Evolutionary conservation across 2,329 filamentous ascomycete genomes (phyloP).

Genomic region (Eutypa lata): DNA sequence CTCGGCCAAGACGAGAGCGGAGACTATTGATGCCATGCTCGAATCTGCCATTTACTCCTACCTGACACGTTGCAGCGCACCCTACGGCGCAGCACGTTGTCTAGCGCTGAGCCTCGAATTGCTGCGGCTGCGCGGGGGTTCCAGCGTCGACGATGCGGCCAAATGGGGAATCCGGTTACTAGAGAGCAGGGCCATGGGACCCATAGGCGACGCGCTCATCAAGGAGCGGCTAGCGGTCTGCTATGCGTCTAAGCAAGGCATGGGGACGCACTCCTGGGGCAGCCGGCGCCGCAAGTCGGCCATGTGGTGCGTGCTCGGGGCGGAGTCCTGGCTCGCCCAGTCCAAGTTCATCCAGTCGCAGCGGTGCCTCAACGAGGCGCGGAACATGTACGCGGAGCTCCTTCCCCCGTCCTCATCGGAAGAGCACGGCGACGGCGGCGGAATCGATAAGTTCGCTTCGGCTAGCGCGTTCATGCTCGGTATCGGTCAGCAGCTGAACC

Average conservation of each 20-base stretch:
- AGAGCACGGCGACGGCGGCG: conserved; percentile 35
- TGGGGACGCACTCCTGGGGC: conserved; percentile 66
- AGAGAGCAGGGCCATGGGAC: conserved; percentile 72
- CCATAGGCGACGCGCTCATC: conserved; percentile 75
- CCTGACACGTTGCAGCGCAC: conserved; percentile 74
- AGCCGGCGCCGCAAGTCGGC: conserved; percentile 78
- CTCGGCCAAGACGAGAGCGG: conserved; percentile 72
- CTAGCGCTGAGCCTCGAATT: conserved; percentile 77
- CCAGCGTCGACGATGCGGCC: conserved; percentile 80
- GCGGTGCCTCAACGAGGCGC: conserved; percentile 69
- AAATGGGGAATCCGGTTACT: conserved; percentile 79
- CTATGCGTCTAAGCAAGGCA: conserved; percentile 70
- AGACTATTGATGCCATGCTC: conserved; percentile 81
- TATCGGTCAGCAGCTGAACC: conserved; percentile 48
- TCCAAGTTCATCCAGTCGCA: conserved; percentile 77
- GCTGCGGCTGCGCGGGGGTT: conserved; percentile 73
- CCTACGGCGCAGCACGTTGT: conserved; percentile 77
- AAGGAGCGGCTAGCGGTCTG: conserved; percentile 84
- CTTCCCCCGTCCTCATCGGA: conserved; percentile 29
- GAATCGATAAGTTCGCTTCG: conserved; percentile 46
- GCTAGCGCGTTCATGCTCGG: conserved; percentile 52
- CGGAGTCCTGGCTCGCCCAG: conserved; percentile 78
- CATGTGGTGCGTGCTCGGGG: conserved; percentile 80
- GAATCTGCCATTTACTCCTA: conserved; percentile 93
- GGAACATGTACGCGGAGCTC: conserved; percentile 50